Evolutionary conservation across 106 monocot genomes (phyloP).

Genomic region (Allium sativum): DNA sequence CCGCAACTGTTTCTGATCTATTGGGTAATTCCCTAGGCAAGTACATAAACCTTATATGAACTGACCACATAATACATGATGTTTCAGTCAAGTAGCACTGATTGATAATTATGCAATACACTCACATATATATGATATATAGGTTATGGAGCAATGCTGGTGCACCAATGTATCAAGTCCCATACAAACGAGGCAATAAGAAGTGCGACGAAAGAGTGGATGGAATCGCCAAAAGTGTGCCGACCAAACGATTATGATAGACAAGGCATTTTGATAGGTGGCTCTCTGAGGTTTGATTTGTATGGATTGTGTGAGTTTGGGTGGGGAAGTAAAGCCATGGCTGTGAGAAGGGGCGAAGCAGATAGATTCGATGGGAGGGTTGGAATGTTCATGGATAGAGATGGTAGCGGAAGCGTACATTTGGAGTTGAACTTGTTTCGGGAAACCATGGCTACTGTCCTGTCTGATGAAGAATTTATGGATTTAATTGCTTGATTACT

Average conservation of each 20-base stretch:
- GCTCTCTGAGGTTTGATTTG: constrained; percentile 5
- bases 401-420: constrained; percentile 1
- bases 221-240: not conserved
- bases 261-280: not conserved
- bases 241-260: not conserved
- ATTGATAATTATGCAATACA: constrained; percentile 4
- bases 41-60: not conserved
- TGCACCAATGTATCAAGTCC: not conserved
- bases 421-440: constrained; percentile 1
- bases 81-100: not conserved
- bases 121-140: not conserved
- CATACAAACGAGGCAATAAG: not conserved
- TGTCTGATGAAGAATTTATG: not conserved
- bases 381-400: not conserved
- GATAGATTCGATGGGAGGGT: not conserved
- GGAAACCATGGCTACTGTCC: not conserved
- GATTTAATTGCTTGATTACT: not conserved
- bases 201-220: not conserved
- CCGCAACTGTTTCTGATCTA: not conserved
- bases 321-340: not conserved
- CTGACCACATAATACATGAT: too few relatives aligned
- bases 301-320: not conserved
- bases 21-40: not conserved
- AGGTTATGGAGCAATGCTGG: not conserved
- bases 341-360: not conserved